Evolutionary conservation across 176 grass and related monocot genomes (phyloP), one percentile per base, ranked within the genome.

Genomic region (Avena sativa): DNA sequence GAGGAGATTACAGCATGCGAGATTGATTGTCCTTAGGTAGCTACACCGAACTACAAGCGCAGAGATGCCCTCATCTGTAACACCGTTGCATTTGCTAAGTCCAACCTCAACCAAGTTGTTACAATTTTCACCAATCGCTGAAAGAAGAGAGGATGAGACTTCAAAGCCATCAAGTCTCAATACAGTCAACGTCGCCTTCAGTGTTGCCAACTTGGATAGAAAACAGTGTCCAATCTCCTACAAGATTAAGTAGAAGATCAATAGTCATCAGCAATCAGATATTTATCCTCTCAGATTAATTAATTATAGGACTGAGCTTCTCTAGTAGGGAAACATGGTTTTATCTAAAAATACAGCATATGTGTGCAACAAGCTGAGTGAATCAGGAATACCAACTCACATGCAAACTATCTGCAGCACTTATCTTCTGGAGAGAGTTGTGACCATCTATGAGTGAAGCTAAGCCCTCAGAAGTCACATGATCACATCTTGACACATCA

Each of bases 401-500:
- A 87, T 85, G 77, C 82, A 92, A 78, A 94, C 94, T 93, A 83
- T 99, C 89, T 69, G 92, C 94, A 91, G 90, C 88, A 93, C 93
- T 78, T 65, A 99, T 72, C 71, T 93, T 94, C 86, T 80, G 79
- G 62, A 99, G 90, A 89, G 53, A 62, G 19, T 86, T 88, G 76
- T 91, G 87, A 84, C 94, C 94, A 89, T 94, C 90, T 46, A 92
- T 79, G 32, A 96, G 88, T 62, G 92, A 90, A 70, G 87, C 87
- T 88, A 99, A 88, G 49, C 94, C 97, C 14, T 83, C 28, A 14
- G 92, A 94, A 78, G 86, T 99, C 65, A 99, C 97, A 64, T 96
- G 93, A 74, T 91, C 83, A 72, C 94, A 99, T 85, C 97, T 92
- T 72, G 97, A 99, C 56, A 96, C 82, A 91, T 99, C 92, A 87